Conservation (phyloP, 768 basidiomycete genomes). For the Mycena leptocephala region DNA sequence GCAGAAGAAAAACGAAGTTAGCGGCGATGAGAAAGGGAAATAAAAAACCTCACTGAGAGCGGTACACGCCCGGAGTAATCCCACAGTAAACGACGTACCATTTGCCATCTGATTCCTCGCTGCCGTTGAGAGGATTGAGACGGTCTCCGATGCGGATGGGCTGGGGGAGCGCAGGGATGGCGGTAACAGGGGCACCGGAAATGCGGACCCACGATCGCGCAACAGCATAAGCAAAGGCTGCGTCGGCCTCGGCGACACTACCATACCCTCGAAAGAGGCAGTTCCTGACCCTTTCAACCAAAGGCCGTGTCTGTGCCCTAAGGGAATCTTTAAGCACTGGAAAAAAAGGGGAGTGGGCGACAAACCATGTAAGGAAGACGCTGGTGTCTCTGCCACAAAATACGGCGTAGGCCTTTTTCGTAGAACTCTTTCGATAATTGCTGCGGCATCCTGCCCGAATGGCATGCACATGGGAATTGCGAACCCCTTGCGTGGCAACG, state of each 20-base stretch:
- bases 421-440: background rate
- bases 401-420: background rate
- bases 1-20: background rate
- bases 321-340: background rate
- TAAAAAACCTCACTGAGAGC: background rate
- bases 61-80: background rate
- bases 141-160: background rate
- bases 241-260: background rate
- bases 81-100: slow-evolving; percentile 5
- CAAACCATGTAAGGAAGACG: background rate
- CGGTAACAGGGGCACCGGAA: background rate
- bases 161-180: background rate
- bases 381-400: background rate
- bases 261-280: background rate
- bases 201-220: background rate
- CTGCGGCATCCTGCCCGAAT: too few relatives aligned
- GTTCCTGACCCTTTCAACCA: background rate
- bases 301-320: background rate
- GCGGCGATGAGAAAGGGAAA: background rate
- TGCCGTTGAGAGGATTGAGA: background rate
- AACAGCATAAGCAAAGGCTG: background rate
- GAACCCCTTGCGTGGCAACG: background rate
- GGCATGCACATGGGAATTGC: background rate
- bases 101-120: background rate
- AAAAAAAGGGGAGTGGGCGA: background rate